A percentile compares a stretch with the other conserved stretches of the same genome.
Evolutionary conservation across 345 rosid genomes (phyloP).

Genomic region (Laguncularia racemosa): DNA sequence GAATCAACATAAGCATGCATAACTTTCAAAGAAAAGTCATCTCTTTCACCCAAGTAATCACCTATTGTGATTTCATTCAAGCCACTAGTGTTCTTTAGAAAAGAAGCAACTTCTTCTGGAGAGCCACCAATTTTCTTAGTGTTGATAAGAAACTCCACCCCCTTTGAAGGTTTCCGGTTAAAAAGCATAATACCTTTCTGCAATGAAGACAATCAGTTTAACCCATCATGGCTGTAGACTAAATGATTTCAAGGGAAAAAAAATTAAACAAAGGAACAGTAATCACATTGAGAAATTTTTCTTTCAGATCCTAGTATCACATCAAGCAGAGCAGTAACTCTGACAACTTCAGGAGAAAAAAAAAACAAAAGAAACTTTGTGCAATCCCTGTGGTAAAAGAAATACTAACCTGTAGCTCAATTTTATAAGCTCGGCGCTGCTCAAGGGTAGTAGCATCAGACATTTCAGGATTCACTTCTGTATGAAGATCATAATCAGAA

Average conservation of each 20-base stretch:
- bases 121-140: slow-evolving; percentile 65
- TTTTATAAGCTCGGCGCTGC: slow-evolving; percentile 85
- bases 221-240: slow-evolving; percentile 14
- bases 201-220: slow-evolving; percentile 28
- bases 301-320: too few relatives aligned
- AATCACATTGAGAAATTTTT: not conserved
- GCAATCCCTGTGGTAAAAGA: slow-evolving; percentile 2
- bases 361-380: slow-evolving; percentile 9
- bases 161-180: slow-evolving; percentile 88
- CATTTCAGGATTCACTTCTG: slow-evolving; percentile 58
- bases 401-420: slow-evolving; percentile 73
- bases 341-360: not conserved
- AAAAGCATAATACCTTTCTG: slow-evolving; percentile 88
- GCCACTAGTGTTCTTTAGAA: slow-evolving; percentile 64
- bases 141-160: slow-evolving; percentile 74
- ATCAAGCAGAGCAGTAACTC: too few relatives aligned
- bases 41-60: slow-evolving; percentile 95
- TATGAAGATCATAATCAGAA: slow-evolving; percentile 58
- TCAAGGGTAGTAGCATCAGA: slow-evolving; percentile 82
- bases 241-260: not conserved
- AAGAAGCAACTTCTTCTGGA: slow-evolving; percentile 76
- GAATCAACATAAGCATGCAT: slow-evolving; percentile 99
- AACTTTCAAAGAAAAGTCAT: slow-evolving; percentile 77
- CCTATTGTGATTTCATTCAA: slow-evolving; percentile 82
- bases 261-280: not conserved